phyloP scores from a whole-genome alignment of 768 basidiomycete genomes.

The Neoboletus magnificus region DNA sequence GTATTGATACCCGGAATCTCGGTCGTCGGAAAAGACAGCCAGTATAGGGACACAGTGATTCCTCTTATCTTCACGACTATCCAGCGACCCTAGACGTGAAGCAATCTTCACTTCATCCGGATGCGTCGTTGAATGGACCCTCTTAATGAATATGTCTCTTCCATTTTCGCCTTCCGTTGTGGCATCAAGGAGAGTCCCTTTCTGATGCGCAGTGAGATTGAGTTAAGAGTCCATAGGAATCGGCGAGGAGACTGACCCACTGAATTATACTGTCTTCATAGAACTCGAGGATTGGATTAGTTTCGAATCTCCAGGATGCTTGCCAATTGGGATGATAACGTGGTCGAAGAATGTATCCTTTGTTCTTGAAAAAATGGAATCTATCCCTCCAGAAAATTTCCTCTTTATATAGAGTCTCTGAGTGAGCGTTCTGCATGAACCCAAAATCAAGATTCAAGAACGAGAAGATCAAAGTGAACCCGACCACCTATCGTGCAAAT shows the following conservation, averaged over 20 bases:
- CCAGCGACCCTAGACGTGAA: neutral
- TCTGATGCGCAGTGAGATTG: neutral
- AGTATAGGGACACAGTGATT: conserved; percentile 28
- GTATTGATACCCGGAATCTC: neutral
- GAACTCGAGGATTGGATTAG: neutral
- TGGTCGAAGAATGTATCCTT: conserved; percentile 28
- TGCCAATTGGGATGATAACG: conserved; percentile 27
- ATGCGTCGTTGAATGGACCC: neutral
- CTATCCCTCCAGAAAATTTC: conserved; percentile 23
- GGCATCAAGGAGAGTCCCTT: conserved; percentile 5
- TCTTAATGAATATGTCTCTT: conserved; percentile 13
- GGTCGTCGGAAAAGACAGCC: conserved; percentile 7
- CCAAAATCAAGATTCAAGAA: too few relatives aligned
- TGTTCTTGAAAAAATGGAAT: conserved; percentile 9
- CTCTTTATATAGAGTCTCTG: neutral
- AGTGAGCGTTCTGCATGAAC: neutral
- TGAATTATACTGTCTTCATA: neutral
- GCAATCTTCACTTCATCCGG: neutral
- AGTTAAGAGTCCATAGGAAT: neutral
- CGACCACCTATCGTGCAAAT: too few relatives aligned
- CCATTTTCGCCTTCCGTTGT: neutral
- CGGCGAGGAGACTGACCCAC: neutral
- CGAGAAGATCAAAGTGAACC: too few relatives aligned
- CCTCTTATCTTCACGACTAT: neutral
- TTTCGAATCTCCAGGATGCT: conserved; percentile 24